Base-by-base conservation (phyloP, 2,329 filamentous ascomycete species). In the Penicillium sp. region DNA sequence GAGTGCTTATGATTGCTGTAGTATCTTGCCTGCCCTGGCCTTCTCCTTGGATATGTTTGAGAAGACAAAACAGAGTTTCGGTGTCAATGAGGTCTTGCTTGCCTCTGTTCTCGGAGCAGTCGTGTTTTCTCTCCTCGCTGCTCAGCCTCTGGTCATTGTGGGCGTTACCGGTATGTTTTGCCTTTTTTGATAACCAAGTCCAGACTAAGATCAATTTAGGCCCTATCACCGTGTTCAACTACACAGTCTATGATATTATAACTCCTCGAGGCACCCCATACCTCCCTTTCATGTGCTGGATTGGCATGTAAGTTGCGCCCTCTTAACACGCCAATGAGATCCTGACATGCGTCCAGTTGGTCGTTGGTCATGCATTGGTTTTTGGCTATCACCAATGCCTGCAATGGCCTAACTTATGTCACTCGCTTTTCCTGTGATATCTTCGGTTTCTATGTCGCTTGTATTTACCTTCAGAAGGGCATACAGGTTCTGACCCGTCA, bases 11-110 rank as follows among this genome's bases (percentile, higher is more conserved):
- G 49, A 37, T 52, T 29, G 46, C 51, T 47, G 15, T 46, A 93
- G 88, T 72, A 93, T 95, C 63, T 73, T 95, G 10, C 89, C 90
- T 1, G 89, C 90, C 1, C 73, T 95, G 52, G 90, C 90, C 42
- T 95, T 95, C 72, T 93, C 88, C 1, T 78, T 95, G 46, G 89
- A 95, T 70, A 95, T 95, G 90, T 93, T 95, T 66, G 86, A 85
- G 53, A 92, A 91, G 71, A 95, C 89, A 0, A 76, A 85, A 53
- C 86, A 86, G 70, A 87, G 87, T 58, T 95, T 89, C 63, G 89
- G 90, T 44, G 89, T 95, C 50, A 95, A 95, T 66, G 90, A 95
- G 72, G 89, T 93, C 2, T 76, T 95, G n/a, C 76, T 95, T 32
- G 80, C 90, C 6, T 95, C 88, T 1, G 89, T 95, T 1, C 75